These are phyloP conservation scores for Penicillium canariense DNA, from an alignment of 495 filamentous ascomycete genomes.

Conservation along the genomic window DNA sequence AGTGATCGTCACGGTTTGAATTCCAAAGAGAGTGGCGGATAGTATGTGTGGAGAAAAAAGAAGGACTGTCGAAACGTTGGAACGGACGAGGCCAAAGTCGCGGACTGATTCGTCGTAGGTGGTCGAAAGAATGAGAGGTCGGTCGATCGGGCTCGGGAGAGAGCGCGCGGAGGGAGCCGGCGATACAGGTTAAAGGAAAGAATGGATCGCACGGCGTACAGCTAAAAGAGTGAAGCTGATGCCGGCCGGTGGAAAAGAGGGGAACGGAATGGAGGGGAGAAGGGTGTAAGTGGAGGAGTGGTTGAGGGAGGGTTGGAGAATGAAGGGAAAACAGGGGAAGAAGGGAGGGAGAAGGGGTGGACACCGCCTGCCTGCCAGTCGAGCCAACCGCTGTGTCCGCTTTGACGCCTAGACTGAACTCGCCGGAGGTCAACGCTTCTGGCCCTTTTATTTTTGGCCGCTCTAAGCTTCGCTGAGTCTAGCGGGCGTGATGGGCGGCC, in stretches of 20 bases:
- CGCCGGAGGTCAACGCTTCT: background rate
- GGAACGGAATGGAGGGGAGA: slow-evolving; percentile 31
- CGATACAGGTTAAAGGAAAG: slow-evolving; percentile 29
- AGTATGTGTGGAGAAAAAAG: slow-evolving; percentile 21
- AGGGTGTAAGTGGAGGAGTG: slow-evolving; percentile 17
- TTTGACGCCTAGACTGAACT: slow-evolving; percentile 2
- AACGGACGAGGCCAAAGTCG: slow-evolving; percentile 7
- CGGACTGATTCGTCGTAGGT: slow-evolving; percentile 6
- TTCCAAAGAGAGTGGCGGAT: slow-evolving; percentile 24
- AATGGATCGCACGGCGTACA: slow-evolving; percentile 56
- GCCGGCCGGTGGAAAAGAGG: slow-evolving; percentile 41
- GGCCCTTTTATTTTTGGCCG: slow-evolving; percentile 15
- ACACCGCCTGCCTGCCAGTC: background rate
- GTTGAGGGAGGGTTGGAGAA: slow-evolving; percentile 36
- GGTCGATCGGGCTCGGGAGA: background rate
- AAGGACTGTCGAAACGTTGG: slow-evolving; percentile 13
- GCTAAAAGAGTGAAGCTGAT: slow-evolving; percentile 88
- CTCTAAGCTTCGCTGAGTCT: slow-evolving; percentile 12
- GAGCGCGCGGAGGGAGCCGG: slow-evolving; percentile 9
- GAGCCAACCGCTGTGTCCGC: background rate
- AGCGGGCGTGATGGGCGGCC: background rate
- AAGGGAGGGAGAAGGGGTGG: slow-evolving; percentile 22
- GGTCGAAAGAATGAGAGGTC: slow-evolving; percentile 3
- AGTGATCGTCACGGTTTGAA: slow-evolving; percentile 20
- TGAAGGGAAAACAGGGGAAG: slow-evolving; percentile 45